Evolutionary conservation across 306 rosid genomes (phyloP).

Genomic region (Castanospermum australe): DNA sequence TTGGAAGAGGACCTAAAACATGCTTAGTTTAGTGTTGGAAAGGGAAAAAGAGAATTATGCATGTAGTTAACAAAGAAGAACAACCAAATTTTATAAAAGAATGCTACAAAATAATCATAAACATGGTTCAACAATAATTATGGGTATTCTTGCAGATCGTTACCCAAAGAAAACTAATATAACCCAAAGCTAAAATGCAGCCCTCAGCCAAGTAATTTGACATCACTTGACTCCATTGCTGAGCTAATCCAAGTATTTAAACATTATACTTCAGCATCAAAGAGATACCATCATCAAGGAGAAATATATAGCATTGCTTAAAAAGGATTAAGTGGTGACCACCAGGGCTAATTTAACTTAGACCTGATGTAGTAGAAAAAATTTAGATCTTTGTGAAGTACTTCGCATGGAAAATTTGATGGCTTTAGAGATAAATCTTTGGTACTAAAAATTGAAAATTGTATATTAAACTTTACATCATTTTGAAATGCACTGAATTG

Average conservation of each 20-base stretch:
- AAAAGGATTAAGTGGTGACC: neutral
- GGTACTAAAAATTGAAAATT: neutral
- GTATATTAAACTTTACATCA: neutral
- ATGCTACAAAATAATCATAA: neutral
- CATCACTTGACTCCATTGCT: neutral
- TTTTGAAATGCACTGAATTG: neutral
- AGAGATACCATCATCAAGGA: neutral
- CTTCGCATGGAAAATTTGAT: neutral
- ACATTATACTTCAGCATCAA: constrained; percentile 2
- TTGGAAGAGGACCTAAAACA: constrained; percentile 86
- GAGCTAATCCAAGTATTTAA: neutral
- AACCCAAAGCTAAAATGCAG: neutral
- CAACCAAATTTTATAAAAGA: neutral
- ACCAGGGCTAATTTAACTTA: neutral
- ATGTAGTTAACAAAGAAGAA: neutral
- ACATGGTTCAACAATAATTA: neutral
- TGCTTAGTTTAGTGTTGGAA: constrained; percentile 18
- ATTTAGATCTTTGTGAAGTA: neutral
- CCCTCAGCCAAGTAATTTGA: neutral
- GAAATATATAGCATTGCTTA: neutral
- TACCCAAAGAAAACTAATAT: neutral
- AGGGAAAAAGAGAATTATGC: neutral
- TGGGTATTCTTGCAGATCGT: neutral
- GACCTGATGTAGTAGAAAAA: neutral
- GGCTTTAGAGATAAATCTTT: neutral